Evolutionary conservation across 129 eudicot genomes (phyloP).

Genomic region (Flaveria linearis): DNA sequence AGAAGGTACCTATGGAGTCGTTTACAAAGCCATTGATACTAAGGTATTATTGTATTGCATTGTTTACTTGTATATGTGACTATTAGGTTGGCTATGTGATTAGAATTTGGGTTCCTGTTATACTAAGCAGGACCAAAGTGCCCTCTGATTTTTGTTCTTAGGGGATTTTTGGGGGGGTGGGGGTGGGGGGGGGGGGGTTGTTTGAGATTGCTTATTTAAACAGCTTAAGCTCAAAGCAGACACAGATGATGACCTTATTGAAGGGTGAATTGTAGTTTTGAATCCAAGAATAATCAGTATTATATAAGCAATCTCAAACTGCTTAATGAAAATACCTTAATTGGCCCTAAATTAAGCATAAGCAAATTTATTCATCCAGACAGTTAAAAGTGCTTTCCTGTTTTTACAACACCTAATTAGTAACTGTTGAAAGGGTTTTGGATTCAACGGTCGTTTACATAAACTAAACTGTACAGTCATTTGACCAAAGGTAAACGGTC

Average conservation of each 20-base stretch:
- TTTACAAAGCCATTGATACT: slow-evolving; percentile 92
- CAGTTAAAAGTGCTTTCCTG: background rate
- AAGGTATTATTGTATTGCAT: slow-evolving; percentile 48
- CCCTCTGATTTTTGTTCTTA: background rate
- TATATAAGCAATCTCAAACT: background rate
- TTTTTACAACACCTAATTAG: background rate
- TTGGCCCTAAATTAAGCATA: background rate
- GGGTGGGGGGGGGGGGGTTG: too few species aligned
- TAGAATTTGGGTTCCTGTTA: slow-evolving; percentile 23
- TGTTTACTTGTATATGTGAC: background rate
- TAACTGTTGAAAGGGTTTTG: too few species aligned
- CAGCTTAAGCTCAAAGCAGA: background rate
- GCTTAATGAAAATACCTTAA: background rate
- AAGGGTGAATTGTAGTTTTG: background rate
- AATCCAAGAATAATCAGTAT: background rate
- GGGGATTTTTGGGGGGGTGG: too few species aligned
- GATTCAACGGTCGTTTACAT: too few species aligned
- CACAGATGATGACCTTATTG: background rate
- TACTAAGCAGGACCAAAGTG: background rate
- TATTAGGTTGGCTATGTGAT: background rate
- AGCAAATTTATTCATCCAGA: background rate
- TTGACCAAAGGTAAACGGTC: too few species aligned
- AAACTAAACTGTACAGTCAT: too few species aligned
- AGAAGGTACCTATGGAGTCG: slow-evolving; percentile 98
- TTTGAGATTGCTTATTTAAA: background rate